phyloP scores from a whole-genome alignment of 176 grass and related monocot genomes.

The Triticum turgidum region DNA sequence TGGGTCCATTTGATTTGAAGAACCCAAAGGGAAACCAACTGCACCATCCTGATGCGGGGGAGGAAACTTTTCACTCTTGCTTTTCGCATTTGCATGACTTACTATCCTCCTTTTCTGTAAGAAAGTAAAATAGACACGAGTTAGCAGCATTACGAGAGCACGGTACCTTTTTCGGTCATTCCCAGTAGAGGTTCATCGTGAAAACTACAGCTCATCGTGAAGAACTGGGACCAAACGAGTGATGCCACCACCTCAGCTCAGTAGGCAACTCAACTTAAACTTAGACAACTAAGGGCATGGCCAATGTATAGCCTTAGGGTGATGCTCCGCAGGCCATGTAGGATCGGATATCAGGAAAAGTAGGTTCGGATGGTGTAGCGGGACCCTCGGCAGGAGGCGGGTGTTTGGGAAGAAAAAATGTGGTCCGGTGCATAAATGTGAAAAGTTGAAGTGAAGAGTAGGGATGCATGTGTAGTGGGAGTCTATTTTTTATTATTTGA shows the following conservation, averaged over 20 bases:
- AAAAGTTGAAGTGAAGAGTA: too few relatives aligned
- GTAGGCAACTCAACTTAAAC: neutral
- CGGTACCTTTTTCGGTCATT: neutral
- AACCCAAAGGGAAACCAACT: slow-evolving; percentile 59
- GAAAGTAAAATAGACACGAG: neutral
- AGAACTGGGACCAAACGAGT: slow-evolving; percentile 18
- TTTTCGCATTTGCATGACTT: slow-evolving; percentile 65
- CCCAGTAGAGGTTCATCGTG: neutral
- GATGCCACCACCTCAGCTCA: neutral
- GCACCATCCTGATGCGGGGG: slow-evolving; percentile 82
- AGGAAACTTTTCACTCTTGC: slow-evolving; percentile 90
- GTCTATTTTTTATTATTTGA: too few relatives aligned
- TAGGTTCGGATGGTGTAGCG: too few relatives aligned
- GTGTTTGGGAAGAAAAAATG: too few relatives aligned
- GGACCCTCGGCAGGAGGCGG: too few relatives aligned
- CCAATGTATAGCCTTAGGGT: too few relatives aligned
- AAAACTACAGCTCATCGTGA: neutral
- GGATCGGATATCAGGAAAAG: too few relatives aligned
- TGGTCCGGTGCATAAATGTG: too few relatives aligned
- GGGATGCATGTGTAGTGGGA: too few relatives aligned
- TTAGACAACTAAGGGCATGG: neutral
- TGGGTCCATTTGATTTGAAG: slow-evolving; percentile 69
- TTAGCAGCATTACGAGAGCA: slow-evolving; percentile 10
- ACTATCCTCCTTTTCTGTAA: slow-evolving; percentile 68
- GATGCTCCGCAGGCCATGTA: too few relatives aligned